Evolutionary conservation across 2,329 filamentous ascomycete genomes (phyloP).

Genomic region (Paracorniculantispora psalliotae): DNA sequence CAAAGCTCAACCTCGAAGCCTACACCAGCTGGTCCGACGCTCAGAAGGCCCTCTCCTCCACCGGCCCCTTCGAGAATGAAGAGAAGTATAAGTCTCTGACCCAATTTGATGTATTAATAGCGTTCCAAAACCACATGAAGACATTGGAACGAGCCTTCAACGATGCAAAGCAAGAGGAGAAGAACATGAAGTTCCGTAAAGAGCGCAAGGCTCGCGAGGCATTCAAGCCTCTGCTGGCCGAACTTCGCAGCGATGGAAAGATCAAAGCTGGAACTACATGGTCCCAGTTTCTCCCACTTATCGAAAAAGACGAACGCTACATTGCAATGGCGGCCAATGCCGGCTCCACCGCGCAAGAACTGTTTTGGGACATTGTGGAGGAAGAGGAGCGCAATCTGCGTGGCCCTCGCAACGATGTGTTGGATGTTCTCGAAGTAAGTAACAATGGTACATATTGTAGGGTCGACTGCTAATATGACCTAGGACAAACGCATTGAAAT

Average conservation of each 20-base stretch:
- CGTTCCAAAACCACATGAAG: constrained; percentile 95
- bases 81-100: constrained; percentile 80
- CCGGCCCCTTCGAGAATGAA: constrained; percentile 71
- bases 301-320: constrained; percentile 81
- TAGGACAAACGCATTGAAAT: constrained; percentile 91
- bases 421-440: constrained; percentile 83
- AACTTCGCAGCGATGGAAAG: constrained; percentile 69
- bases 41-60: constrained; percentile 72
- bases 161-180: constrained; percentile 82
- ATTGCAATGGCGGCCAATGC: constrained; percentile 74
- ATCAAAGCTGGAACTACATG: constrained; percentile 90
- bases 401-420: constrained; percentile 72
- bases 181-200: constrained; percentile 70
- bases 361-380: constrained; percentile 95
- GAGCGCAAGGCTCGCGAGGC: constrained; percentile 84
- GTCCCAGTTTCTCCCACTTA: constrained; percentile 69
- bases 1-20: constrained; percentile 77
- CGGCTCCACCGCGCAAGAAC: constrained; percentile 80
- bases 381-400: constrained; percentile 88
- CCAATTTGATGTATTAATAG: constrained; percentile 84
- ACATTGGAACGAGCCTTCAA: constrained; percentile 86
- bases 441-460: constrained; percentile 14
- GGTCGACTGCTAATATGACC: constrained; percentile 31
- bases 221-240: constrained; percentile 68
- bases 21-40: constrained; percentile 95